Conservation (phyloP, 768 basidiomycete genomes). For the Boletus rubescentipes region DNA sequence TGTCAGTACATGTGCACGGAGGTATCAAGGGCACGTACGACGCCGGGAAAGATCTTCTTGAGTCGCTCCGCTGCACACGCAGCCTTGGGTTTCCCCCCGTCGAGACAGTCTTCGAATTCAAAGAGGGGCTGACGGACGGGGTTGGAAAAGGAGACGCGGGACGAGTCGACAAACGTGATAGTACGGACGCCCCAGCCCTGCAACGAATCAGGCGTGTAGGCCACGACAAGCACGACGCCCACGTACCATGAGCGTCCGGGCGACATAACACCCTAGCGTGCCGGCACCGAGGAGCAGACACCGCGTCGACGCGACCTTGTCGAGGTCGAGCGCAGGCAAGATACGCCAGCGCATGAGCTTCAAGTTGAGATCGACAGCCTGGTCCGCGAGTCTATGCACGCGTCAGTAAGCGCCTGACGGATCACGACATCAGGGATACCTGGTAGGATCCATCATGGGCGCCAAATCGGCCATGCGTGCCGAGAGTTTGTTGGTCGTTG, state of each 20-base stretch:
- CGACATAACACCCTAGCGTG: slow-evolving; percentile 95
- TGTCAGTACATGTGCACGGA: not conserved
- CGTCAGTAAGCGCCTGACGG: not conserved
- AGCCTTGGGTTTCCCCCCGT: slow-evolving; percentile 93
- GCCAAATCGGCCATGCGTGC: slow-evolving; percentile 88
- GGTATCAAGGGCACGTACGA: slow-evolving; percentile 77
- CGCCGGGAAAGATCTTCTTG: slow-evolving; percentile 89
- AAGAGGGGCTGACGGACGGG: slow-evolving; percentile 97
- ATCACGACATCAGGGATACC: slow-evolving; percentile 39
- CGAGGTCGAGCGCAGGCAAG: slow-evolving; percentile 83
- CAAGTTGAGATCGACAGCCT: slow-evolving; percentile 96
- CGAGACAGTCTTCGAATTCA: slow-evolving; percentile 89
- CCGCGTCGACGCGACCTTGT: slow-evolving; percentile 75
- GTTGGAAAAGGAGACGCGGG: slow-evolving; percentile 92
- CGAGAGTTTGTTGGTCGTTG: slow-evolving; percentile 75
- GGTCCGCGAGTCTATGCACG: slow-evolving; percentile 72
- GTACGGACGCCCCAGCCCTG: slow-evolving; percentile 96
- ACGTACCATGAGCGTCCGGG: slow-evolving; percentile 78
- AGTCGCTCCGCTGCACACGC: slow-evolving; percentile 83
- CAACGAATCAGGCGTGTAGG: not conserved
- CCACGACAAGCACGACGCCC: rapidly evolving
- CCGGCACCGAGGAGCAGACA: slow-evolving; percentile 93
- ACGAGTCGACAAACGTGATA: slow-evolving; percentile 91
- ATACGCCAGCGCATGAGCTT: slow-evolving; percentile 99
- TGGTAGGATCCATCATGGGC: slow-evolving; percentile 92